Evolutionary conservation across 108 stramenopile genomes (phyloP).

Genomic region (Cyclotella choctawhatcheeana): DNA sequence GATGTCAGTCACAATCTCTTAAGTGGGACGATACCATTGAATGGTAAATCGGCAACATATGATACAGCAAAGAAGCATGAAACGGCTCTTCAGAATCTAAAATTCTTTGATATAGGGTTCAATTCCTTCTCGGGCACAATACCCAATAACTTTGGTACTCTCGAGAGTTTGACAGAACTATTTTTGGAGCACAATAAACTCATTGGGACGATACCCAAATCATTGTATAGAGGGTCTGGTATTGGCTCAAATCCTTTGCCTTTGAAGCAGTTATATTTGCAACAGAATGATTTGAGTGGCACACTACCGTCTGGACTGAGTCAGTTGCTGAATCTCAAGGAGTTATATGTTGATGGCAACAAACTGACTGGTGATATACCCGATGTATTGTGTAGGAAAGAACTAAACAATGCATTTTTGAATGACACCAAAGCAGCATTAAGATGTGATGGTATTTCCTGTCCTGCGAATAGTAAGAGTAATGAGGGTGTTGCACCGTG

Average conservation of each 20-base stretch:
- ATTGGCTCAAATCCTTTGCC: slow-evolving; percentile 42
- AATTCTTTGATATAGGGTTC: slow-evolving; percentile 43
- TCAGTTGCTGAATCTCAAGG: slow-evolving; percentile 36
- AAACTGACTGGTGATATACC: slow-evolving; percentile 56
- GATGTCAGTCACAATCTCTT: slow-evolving; percentile 55
- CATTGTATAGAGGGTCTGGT: slow-evolving; percentile 41
- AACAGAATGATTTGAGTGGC: slow-evolving; percentile 47
- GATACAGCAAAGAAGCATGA: neutral
- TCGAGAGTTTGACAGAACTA: slow-evolving; percentile 32
- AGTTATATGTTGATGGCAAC: slow-evolving; percentile 64
- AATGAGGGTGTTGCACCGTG: slow-evolving; percentile 51
- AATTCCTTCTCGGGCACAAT: slow-evolving; percentile 51
- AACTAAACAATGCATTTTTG: slow-evolving; percentile 47
- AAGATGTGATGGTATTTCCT: slow-evolving; percentile 46
- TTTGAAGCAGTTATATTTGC: slow-evolving; percentile 46
- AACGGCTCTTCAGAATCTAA: slow-evolving; percentile 46
- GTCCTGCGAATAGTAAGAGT: slow-evolving; percentile 46
- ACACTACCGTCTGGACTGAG: slow-evolving; percentile 34
- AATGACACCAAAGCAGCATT: slow-evolving; percentile 17
- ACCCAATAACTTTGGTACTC: slow-evolving; percentile 49
- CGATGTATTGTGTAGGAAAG: slow-evolving; percentile 33
- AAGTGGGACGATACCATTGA: slow-evolving; percentile 50
- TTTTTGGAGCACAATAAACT: slow-evolving; percentile 50
- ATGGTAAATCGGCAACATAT: slow-evolving; percentile 19
- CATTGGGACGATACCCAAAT: slow-evolving; percentile 53